Base-by-base conservation (phyloP, 257 asterid genomes). In the Ilex aquifolium region DNA sequence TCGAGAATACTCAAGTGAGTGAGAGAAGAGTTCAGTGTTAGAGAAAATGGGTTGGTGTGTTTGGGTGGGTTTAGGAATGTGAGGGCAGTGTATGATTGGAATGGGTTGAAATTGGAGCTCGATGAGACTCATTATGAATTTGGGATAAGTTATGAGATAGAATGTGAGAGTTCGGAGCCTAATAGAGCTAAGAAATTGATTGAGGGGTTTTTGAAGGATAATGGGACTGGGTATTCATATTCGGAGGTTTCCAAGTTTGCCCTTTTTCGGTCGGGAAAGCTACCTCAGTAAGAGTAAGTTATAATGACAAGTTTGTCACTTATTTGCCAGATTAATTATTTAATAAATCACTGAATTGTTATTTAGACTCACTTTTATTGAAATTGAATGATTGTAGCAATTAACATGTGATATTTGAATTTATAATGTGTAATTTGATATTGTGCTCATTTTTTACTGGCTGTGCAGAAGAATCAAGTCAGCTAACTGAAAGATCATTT, bases 41-140 rank as follows among this genome's bases (percentile, higher is more conserved):
- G 27, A 21, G 0, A 21, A 21, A 84, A 77, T 61, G 82, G 82
- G 29, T 57, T 86, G 80, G 77, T 84, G 6, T 81, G 90, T 62
- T 68, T 91, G 75, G 98, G 95, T 36, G 96, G 96, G 5, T 88
- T 86, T 56, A 81, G 94, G 63, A 91, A 91, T 56, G 85, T 84
- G 77, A 80, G 98, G 59, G 82, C 79, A 10, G 83, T 88, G 57
- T 83, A 86, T 59, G 93, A 86, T 51, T 91, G 98, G 98, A 82
- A 76, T 0, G 97, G 95, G 49, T 74, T 91, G 76, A 80, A 73
- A 58, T 69, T 88, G 81, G 98, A 86, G 82, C 59, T 91, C 11
- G 97, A 88, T 17, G 97, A 86, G 74, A 83, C 97, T 60, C 73
- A 58, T 49, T 91, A 65, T 53, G 78, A 77, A 15, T 92, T 89